Percentiles rank a stretch among this genome's conserved stretches.
Conservation (phyloP, 805 yeast genomes). For the Spathaspora boniae region DNA sequence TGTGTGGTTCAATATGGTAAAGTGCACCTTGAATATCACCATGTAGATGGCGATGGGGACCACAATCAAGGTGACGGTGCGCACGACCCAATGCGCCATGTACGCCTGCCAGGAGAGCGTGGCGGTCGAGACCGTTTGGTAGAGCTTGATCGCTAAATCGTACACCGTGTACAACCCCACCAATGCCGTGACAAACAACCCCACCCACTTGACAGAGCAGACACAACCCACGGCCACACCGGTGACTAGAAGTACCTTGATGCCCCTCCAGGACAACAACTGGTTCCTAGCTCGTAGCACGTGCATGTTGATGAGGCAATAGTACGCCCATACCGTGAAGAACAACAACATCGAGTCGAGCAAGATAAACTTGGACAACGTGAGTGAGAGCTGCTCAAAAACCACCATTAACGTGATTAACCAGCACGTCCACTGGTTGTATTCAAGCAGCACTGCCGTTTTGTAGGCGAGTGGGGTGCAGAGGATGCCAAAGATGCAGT, state of each 20-base stretch:
- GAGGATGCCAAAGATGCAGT: conserved; percentile 77
- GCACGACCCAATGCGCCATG: conserved; percentile 64
- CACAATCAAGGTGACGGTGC: conserved; percentile 63
- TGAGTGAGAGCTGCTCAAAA: conserved; percentile 78
- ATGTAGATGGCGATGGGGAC: conserved; percentile 71
- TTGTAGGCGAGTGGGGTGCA: conserved; percentile 86
- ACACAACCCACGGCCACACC: conserved; percentile 79
- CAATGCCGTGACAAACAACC: conserved; percentile 60
- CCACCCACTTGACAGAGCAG: conserved; percentile 85
- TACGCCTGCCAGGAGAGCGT: conserved; percentile 26
- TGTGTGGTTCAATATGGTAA: conserved; percentile 64
- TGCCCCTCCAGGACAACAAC: conserved; percentile 42
- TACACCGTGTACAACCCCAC: conserved; percentile 57
- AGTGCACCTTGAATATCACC: conserved; percentile 77
- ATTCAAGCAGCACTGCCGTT: conserved; percentile 75
- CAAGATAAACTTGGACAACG: conserved; percentile 83
- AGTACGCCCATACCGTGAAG: conserved; percentile 60
- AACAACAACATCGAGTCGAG: conserved; percentile 88
- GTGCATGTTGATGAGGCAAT: conserved; percentile 45
- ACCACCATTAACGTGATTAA: conserved; percentile 75
- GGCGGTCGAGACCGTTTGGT: conserved; percentile 23
- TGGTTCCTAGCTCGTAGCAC: conserved; percentile 32
- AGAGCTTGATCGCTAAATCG: conserved; percentile 48
- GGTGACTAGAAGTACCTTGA: conserved; percentile 54
- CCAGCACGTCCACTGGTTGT: conserved; percentile 69